These are phyloP conservation scores for Fusarium vanettenii DNA, from an alignment of 2,329 filamentous ascomycete species.

Conservation along the genomic window DNA sequence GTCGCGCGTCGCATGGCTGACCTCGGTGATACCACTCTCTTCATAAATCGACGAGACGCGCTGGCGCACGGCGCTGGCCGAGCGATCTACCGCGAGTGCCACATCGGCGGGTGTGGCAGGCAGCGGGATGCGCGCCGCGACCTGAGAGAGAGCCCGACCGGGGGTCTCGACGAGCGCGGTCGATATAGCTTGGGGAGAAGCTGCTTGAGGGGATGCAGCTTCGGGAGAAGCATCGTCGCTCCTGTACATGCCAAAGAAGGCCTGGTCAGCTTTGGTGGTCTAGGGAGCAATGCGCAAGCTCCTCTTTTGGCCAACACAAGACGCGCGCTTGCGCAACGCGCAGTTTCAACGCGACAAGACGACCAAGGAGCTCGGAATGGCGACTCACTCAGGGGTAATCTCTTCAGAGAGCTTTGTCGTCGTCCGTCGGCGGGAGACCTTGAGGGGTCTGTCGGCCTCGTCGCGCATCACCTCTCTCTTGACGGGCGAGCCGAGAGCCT, in stretches of 20 bases:
- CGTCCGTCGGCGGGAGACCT: constrained; percentile 58
- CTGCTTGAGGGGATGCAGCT: neutral
- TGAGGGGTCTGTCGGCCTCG: constrained; percentile 54
- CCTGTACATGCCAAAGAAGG: constrained; percentile 25
- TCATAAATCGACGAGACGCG: constrained; percentile 73
- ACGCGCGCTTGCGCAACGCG: constrained; percentile 17
- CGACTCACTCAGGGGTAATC: constrained; percentile 58
- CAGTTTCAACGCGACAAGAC: constrained; percentile 18
- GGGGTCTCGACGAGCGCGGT: constrained; percentile 62
- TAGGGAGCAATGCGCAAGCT: constrained; percentile 2
- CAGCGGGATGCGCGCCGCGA: constrained; percentile 72
- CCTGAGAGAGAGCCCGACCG: constrained; percentile 63
- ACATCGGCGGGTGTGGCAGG: constrained; percentile 85
- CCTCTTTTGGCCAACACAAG: neutral
- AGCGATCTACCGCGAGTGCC: constrained; percentile 79
- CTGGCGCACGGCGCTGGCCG: constrained; percentile 73
- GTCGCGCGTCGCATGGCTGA: constrained; percentile 74
- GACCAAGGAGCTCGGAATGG: constrained; percentile 1
- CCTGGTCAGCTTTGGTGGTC: constrained; percentile 25
- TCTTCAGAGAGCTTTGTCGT: constrained; percentile 59
- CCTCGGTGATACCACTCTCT: constrained; percentile 74
- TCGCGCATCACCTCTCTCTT: constrained; percentile 63
- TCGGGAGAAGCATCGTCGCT: constrained; percentile 44
- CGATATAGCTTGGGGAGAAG: constrained; percentile 48
- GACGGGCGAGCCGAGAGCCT: constrained; percentile 68